Percentiles rank a stretch among this genome's conserved stretches.
Evolutionary conservation across 768 basidiomycete species (phyloP).

Genomic region (Mycena alexandri): DNA sequence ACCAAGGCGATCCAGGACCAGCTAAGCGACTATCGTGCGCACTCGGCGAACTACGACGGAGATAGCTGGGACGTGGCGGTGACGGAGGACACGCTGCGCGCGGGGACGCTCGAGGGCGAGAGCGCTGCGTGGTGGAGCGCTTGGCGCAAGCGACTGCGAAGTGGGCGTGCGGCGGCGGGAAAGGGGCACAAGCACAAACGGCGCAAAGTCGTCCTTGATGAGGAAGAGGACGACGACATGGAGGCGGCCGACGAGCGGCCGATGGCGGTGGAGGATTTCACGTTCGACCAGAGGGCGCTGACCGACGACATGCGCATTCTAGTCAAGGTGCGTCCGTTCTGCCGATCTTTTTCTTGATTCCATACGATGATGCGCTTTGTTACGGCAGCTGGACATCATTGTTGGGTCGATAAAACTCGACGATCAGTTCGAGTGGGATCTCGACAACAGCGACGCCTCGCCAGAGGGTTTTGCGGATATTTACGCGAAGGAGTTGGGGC

Average conservation of each 20-base stretch:
- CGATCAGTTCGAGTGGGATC: constrained; percentile 98
- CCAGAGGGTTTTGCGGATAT: constrained; percentile 95
- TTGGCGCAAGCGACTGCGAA: constrained; percentile 72
- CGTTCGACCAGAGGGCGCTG: constrained; percentile 73
- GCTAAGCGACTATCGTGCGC: constrained; percentile 82
- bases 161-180: constrained; percentile 45
- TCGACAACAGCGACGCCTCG: constrained; percentile 81
- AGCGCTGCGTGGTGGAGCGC: constrained; percentile 75
- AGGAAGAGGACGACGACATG: constrained; percentile 34
- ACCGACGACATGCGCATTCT: constrained; percentile 92
- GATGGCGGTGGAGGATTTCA: constrained; percentile 71
- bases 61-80: constrained; percentile 51
- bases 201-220: constrained; percentile 51
- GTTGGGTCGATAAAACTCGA: constrained; percentile 94
- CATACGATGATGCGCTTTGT: constrained; percentile 1
- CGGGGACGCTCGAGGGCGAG: constrained; percentile 63
- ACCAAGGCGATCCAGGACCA: constrained; percentile 91
- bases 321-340: constrained; percentile 75
- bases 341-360: constrained; percentile 7
- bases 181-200: constrained; percentile 59
- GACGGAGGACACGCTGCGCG: constrained; percentile 41
- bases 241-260: constrained; percentile 57
- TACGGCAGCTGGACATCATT: constrained; percentile 90
- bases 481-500: constrained; percentile 87
- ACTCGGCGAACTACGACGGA: constrained; percentile 68